A percentile compares a stretch with the other conserved stretches of the same genome.
Conservation (phyloP, 2,329 filamentous ascomycete species). For the Ilyonectria sp. region DNA sequence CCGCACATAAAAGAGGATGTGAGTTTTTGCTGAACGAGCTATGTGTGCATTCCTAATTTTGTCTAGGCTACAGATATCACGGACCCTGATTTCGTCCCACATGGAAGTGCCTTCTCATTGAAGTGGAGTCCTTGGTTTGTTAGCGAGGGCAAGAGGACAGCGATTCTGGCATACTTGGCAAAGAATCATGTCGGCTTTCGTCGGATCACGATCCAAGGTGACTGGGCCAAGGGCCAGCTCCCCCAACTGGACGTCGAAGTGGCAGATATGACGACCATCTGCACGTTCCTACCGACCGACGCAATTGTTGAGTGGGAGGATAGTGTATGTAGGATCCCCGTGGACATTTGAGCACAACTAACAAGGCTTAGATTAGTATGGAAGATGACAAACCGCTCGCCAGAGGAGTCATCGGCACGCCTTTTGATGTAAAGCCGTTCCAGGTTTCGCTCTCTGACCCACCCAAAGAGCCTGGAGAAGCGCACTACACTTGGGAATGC, state of each 20-base stretch:
- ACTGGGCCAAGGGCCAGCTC: conserved; percentile 53
- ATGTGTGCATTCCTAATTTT: conserved; percentile 26
- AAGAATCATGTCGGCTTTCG: conserved; percentile 71
- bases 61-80: conserved; percentile 48
- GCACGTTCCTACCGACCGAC: conserved; percentile 65
- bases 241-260: conserved; percentile 58
- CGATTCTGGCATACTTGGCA: conserved; percentile 66
- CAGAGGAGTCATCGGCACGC: conserved; percentile 69
- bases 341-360: not conserved
- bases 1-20: conserved; percentile 58
- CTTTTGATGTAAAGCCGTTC: conserved; percentile 65
- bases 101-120: conserved; percentile 65
- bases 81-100: conserved; percentile 66
- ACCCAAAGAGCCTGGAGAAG: conserved; percentile 37
- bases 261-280: conserved; percentile 63
- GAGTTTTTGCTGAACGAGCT: conserved; percentile 6
- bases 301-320: conserved; percentile 72
- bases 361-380: conserved; percentile 58
- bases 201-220: conserved; percentile 58
- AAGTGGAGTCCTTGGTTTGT: conserved; percentile 70
- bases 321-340: conserved; percentile 53
- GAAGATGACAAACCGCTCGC: conserved; percentile 57
- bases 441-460: conserved; percentile 60
- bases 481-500: conserved; percentile 62
- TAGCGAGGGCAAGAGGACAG: conserved; percentile 52